phyloP scores from a whole-genome alignment of 352 stramenopile species.

The Globisporangium rhizosaccharum region DNA sequence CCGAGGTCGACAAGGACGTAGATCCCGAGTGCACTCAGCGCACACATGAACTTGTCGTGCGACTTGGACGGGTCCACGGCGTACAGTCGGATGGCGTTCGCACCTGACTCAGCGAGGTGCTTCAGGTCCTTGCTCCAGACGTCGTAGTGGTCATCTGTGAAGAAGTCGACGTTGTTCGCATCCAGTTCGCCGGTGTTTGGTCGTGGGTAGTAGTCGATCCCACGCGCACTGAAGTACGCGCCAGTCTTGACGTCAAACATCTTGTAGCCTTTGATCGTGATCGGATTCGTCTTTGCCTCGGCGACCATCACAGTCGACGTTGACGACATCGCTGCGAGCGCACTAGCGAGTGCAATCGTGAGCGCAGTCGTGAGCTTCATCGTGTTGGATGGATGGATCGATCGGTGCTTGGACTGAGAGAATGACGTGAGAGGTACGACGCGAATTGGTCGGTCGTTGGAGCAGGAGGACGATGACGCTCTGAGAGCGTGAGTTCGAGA shows the following conservation, averaged over 20 bases:
- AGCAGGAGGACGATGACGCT: too few relatives aligned
- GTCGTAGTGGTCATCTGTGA: slow-evolving; percentile 66
- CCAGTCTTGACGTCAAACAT: slow-evolving; percentile 78
- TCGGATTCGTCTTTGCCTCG: slow-evolving; percentile 35
- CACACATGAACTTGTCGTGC: slow-evolving; percentile 87
- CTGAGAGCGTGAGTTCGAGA: too few relatives aligned
- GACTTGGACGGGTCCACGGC: slow-evolving; percentile 76
- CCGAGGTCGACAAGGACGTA: slow-evolving; percentile 68
- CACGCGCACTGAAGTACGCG: slow-evolving; percentile 62
- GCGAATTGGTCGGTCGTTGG: too few relatives aligned
- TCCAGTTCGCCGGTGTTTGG: slow-evolving; percentile 69
- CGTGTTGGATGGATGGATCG: too few relatives aligned
- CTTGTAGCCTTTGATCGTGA: slow-evolving; percentile 57
- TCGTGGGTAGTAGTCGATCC: slow-evolving; percentile 85
- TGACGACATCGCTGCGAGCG: too few relatives aligned
- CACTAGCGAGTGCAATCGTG: too few relatives aligned
- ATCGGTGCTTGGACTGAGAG: too few relatives aligned
- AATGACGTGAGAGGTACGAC: too few relatives aligned
- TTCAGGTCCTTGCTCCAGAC: slow-evolving; percentile 70
- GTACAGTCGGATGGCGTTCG: slow-evolving; percentile 82
- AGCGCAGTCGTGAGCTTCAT: too few relatives aligned
- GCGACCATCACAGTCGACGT: too few relatives aligned
- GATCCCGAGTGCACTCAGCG: slow-evolving; percentile 63
- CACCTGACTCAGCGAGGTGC: slow-evolving; percentile 48
- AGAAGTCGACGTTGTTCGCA: slow-evolving; percentile 79